These are phyloP conservation scores for Sarocladiaceae sp. DNA, from an alignment of 2,329 filamentous ascomycete genomes.

Conservation along the genomic window DNA sequence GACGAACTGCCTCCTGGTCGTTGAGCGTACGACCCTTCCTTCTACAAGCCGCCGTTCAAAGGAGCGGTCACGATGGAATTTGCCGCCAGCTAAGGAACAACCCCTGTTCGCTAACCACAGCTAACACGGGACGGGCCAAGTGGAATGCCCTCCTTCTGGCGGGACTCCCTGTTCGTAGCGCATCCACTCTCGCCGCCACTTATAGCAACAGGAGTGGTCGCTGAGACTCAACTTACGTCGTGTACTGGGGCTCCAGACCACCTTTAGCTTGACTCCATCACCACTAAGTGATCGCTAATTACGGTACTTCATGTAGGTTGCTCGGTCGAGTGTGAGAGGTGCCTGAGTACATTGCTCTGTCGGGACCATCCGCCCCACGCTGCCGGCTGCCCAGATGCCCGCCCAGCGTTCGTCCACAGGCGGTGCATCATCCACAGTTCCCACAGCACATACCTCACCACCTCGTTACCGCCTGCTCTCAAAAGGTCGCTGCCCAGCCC, in stretches of 20 bases:
- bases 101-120: not conserved
- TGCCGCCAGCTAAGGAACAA: constrained; percentile 1
- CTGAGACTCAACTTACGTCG: too few species aligned
- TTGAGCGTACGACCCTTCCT: too few species aligned
- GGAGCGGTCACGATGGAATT: constrained; percentile 9
- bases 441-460: not conserved
- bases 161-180: not conserved
- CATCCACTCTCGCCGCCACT: not conserved
- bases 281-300: too few species aligned
- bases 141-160: not conserved
- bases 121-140: constrained; percentile 8
- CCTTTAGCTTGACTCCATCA: too few species aligned
- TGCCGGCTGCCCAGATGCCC: not conserved
- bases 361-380: constrained; percentile 5
- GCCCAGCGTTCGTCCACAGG: not conserved
- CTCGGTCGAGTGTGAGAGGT: too few species aligned
- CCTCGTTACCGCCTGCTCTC: not conserved
- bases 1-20: too few species aligned
- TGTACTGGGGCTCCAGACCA: not conserved
- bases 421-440: not conserved
- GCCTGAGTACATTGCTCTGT: not conserved
- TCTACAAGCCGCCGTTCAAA: not conserved
- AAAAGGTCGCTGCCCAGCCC: not conserved
- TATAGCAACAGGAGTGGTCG: not conserved
- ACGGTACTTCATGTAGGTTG: too few species aligned